phyloP scores from a whole-genome alignment of 2,329 filamentous ascomycete species.

The Neurospora crassa region DNA sequence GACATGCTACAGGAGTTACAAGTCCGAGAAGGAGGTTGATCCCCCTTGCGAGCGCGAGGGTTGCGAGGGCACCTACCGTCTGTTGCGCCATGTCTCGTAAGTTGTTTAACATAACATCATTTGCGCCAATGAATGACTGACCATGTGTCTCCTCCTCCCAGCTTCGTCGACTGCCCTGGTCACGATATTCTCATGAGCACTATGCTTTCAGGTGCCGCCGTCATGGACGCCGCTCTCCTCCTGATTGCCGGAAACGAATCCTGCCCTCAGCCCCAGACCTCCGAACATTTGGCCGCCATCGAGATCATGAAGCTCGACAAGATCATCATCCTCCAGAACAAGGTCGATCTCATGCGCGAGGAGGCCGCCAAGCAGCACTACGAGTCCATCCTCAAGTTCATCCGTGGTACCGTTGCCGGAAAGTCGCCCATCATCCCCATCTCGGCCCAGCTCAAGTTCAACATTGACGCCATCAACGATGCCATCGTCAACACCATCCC shows the following conservation, averaged over 20 bases:
- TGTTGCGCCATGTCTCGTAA: conserved; percentile 88
- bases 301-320: conserved; percentile 99
- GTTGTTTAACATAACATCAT: conserved; percentile 25
- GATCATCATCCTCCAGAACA: conserved; percentile 99
- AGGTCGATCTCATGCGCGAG: conserved; percentile 97
- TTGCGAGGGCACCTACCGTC: conserved; percentile 75
- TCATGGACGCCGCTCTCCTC: conserved; percentile 97
- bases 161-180: conserved; percentile 96
- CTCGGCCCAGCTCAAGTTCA: conserved; percentile 96
- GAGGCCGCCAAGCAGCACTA: conserved; percentile 90
- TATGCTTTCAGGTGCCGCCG: conserved; percentile 97
- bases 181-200: conserved; percentile 99
- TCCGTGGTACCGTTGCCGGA: conserved; percentile 91
- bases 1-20: conserved; percentile 92
- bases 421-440: conserved; percentile 95
- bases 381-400: conserved; percentile 96
- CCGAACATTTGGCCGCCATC: conserved; percentile 95
- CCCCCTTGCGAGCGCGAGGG: conserved; percentile 91
- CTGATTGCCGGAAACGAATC: conserved; percentile 97
- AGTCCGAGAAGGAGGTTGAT: conserved; percentile 98
- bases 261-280: conserved; percentile 96
- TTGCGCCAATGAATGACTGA: conserved; percentile 16
- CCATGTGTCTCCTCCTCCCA: conserved; percentile 27
- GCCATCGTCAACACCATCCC: conserved; percentile 92
- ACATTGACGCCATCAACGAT: conserved; percentile 97